Percentiles rank a stretch among this genome's conserved stretches.
phyloP scores from a whole-genome alignment of 305 asterid genomes.

The Fraxinus sp. region DNA sequence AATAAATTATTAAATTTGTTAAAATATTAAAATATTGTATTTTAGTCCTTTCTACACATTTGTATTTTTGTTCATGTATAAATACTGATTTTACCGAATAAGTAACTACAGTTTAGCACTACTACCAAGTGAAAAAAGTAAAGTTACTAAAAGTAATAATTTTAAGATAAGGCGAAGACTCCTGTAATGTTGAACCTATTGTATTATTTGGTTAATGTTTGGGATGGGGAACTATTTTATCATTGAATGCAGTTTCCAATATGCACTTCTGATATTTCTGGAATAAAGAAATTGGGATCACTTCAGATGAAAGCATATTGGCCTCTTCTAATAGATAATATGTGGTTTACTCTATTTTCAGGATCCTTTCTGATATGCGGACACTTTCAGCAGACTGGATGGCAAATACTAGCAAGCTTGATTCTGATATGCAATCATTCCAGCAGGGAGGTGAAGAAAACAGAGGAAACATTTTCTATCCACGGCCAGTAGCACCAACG shows the following conservation, averaged over 20 bases:
- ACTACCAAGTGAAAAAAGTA: neutral
- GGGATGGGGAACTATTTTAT: conserved; percentile 4
- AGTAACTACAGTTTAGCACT: neutral
- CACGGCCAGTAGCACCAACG: conserved; percentile 96
- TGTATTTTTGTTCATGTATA: neutral
- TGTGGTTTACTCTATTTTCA: conserved; percentile 42
- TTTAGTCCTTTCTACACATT: neutral
- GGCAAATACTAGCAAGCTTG: conserved; percentile 93
- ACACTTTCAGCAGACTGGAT: conserved; percentile 99
- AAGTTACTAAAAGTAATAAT: neutral
- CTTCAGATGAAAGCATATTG: neutral
- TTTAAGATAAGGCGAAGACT: neutral
- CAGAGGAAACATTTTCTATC: conserved; percentile 76
- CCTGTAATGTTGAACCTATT: neutral
- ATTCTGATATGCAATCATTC: conserved; percentile 68
- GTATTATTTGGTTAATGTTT: neutral
- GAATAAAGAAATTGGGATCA: conserved; percentile 4
- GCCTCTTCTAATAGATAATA: neutral
- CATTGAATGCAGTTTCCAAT: neutral
- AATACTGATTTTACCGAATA: neutral
- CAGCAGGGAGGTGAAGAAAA: conserved; percentile 89
- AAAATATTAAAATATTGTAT: neutral
- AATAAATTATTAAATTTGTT: neutral
- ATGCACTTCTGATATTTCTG: neutral
- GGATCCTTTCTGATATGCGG: conserved; percentile 98